Base-by-base conservation (phyloP, 768 basidiomycete genomes). In the Xerocomus spinulosus region DNA sequence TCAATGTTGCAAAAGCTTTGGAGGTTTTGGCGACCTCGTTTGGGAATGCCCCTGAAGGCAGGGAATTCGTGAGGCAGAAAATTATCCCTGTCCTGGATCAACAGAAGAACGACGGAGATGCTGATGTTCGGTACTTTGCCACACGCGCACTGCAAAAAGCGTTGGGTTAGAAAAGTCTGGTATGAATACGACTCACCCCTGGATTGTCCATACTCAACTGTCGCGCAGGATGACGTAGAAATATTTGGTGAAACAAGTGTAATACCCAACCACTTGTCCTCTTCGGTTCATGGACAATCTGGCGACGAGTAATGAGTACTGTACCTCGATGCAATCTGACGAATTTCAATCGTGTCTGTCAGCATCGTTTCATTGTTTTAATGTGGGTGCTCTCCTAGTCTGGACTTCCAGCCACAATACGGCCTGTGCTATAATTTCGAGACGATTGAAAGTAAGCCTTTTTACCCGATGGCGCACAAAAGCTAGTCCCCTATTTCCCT, bases 61-160 rank as follows among this genome's bases (percentile, higher is more conserved):
- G 73, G 43, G 80, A 85, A 52, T 78, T 98, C 50, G 76, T 87
- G 21, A 76, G 78, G 54, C 75, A 83, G 53, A 83, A 80, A 66
- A 77, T 97, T 49, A 67, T 87, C 14, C 91, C 94, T n/a, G 80
- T 81, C 17, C 67, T 98, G 56, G 87, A 95, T 58, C 85, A 85
- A 58, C 81, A 92, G 69, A 85, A 88, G 71, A 81, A 80, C 52
- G 96, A 99, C 64, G 69, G 74, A 39, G 96, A 99, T 69, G 92
- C 95, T 18, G 96, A 99, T 73, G 96, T 99, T 42, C 83, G 93
- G 62, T 98, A 88, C 73, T 96, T 94, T 68, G 89, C 93, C 13
- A 73, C 79, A 38, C 84, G 87, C 50, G 93, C 91, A 38, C 71
- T 88, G 45, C 86, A 89, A 62, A 77, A 75, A 56, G 73, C 73